Evolutionary conservation across 1,139 yeast species (phyloP), one percentile per base, ranked within the genome.

Genomic region (Saccharomyces pastorianus): DNA sequence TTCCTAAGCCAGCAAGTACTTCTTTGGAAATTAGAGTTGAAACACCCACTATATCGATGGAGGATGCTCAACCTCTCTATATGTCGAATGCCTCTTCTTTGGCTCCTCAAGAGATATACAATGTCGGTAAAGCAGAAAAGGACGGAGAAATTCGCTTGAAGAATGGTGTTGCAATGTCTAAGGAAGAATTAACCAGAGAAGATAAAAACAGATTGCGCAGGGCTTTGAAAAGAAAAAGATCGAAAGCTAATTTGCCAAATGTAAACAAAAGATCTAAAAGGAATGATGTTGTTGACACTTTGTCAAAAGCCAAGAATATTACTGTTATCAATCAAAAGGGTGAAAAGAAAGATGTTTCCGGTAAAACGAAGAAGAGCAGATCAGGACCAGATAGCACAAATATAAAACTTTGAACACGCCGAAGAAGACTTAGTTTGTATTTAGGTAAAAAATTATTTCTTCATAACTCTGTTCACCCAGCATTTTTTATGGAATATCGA

Each of bases 101-200:
- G 64, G 99, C 99, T 1, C 99, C 99, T 46, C 99, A 93, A 72
- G 99, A 93, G 73, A 78, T 93, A n/a, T 93, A 85, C 72, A 81
- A 78, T 65, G 76, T 85, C 26, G 79, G 77, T 51, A 76, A 78
- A 41, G 71, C 75, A 32, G 71, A 73, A 17, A 75, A 76, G 54
- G 75, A 76, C 13, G 74, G 80, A 54, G 96, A 89, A 67, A 86
- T 89, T 26, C 77, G 82, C 56, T 79, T 90, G 61, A 84, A 83
- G 61, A 84, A 90, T 51, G 97, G 96, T 63, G 79, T 87, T 62
- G 85, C 91, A 1, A 82, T 87, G 73, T 80, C 96, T 17, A 86
- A 87, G 72, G 85, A 83, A 52, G 99, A 93, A 71, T 77, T 93
- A 73, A 78, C 85, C 14, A 80, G 91, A 58, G 96, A 88, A 53